phyloP scores from a whole-genome alignment of 345 rosid species.

The Passiflora organensis region DNA sequence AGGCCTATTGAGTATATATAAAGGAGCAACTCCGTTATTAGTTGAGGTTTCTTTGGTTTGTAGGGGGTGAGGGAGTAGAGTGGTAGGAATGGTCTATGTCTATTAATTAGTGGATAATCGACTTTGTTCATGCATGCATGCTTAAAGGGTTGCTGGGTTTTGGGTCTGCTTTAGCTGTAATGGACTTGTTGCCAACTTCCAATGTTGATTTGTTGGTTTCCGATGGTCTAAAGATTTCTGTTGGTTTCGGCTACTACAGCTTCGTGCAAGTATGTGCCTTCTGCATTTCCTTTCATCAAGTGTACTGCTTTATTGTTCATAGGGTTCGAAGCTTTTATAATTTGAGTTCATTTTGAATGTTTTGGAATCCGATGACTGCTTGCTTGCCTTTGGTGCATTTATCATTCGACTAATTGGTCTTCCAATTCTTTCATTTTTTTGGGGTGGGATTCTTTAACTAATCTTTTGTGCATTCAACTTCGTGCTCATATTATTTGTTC shows the following conservation, averaged over 20 bases:
- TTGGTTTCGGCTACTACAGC: constrained; percentile 33
- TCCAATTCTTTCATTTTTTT: constrained; percentile 84
- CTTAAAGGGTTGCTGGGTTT: constrained; percentile 20
- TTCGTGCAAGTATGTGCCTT: constrained; percentile 36
- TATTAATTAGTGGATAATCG: constrained; percentile 7
- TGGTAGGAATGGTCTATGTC: constrained; percentile 12
- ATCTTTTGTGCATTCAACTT: constrained; percentile 19
- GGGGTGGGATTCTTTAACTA: constrained; percentile 17
- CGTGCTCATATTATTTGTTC: constrained; percentile 15
- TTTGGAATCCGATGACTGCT: constrained; percentile 96
- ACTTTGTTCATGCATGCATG: constrained; percentile 21
- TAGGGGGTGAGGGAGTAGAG: constrained; percentile 15
- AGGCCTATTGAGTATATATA: constrained; percentile 15
- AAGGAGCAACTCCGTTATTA: constrained; percentile 26
- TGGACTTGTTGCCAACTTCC: constrained; percentile 39
- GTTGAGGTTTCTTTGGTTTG: constrained; percentile 44
- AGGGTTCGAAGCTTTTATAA: constrained; percentile 25
- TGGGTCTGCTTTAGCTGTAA: constrained; percentile 15
- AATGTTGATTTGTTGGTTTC: constrained; percentile 30
- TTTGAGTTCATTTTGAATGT: constrained; percentile 43
- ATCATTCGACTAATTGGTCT: constrained; percentile 24
- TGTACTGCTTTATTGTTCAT: constrained; percentile 34
- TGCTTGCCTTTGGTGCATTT: constrained; percentile 41
- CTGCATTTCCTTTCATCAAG: constrained; percentile 25
- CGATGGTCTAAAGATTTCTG: constrained; percentile 25